Evolutionary conservation across 441 rosid genomes (phyloP), one percentile per base, ranked within the genome.

Genomic region (Daphne laureola): DNA sequence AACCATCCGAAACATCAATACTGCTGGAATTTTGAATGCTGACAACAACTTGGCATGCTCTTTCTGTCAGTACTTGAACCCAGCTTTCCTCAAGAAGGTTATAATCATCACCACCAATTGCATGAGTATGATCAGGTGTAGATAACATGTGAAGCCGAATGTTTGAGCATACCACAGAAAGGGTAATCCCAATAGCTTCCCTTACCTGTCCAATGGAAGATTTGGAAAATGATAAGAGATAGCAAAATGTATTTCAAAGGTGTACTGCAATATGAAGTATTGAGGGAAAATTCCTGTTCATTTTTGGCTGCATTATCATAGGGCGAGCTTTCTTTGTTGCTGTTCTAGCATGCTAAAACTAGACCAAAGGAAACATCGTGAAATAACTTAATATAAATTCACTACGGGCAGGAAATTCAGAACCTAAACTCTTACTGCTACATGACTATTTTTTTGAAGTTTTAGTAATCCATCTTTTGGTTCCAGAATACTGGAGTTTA

Each of bases 111-210:
- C 58, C 58, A 67, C 66, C 68, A 51, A 62, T 70, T 54, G 76
- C 84, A 77, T 63, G 58, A 53, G 77, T 72, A 77, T 74, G 63
- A 63, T 63, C 63, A 47, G 53, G 67, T 61, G 70, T 54, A 73
- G 60, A 76, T 69, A 83, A 77, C 61, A 57, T 70, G 59, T 83
- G 70, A 60, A 94, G 95, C 66, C 90, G 90, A 68, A 90, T 75
- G 67, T 90, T 94, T 51, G 99, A 87, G 82, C 90, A 82, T 78
- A 87, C 56, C 61, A 90, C 84, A 31, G 99, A 86, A 43, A 94
- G 87, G 55, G 78, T 82, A 51, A 90, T 85, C 50, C 97, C 99
- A 31, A 94, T 73, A 60, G 94, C 96, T 80, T 94, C 99, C 72
- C 97, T 79, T 56, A 94, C 93, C 99, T 90, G 84, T 63, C 53